Evolutionary conservation across 169 alveolate species (phyloP).

Genomic region (Eimeria brunetti): DNA sequence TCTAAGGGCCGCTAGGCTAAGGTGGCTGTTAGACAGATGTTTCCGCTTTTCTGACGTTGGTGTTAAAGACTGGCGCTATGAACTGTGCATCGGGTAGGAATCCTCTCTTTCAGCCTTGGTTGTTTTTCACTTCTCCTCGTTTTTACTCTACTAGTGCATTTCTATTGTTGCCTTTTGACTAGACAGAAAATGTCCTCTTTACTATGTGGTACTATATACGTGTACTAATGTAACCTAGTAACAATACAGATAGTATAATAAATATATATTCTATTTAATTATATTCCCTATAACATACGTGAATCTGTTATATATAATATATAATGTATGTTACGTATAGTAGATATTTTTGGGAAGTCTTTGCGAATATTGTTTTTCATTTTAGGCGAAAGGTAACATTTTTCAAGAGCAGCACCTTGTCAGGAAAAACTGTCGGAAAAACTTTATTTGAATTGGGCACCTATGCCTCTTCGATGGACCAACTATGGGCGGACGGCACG

Average conservation of each 20-base stretch:
- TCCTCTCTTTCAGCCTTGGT: not conserved
- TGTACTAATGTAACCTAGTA: not conserved
- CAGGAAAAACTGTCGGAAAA: slow-evolving; percentile 75
- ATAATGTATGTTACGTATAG: too few relatives aligned
- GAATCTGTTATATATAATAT: too few relatives aligned
- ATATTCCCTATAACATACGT: too few relatives aligned
- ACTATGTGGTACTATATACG: too few relatives aligned
- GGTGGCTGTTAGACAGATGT: slow-evolving; percentile 76
- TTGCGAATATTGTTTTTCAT: not conserved
- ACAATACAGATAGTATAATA: too few relatives aligned
- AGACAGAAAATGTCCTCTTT: too few relatives aligned
- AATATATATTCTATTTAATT: too few relatives aligned
- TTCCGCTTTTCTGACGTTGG: slow-evolving; percentile 64
- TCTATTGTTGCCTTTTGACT: not conserved
- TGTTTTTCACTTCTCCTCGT: not conserved
- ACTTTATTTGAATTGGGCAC: slow-evolving; percentile 73
- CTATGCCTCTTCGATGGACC: slow-evolving; percentile 62
- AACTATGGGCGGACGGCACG: slow-evolving; percentile 78
- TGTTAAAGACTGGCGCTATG: slow-evolving; percentile 72
- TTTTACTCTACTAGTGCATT: not conserved
- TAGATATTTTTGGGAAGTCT: too few relatives aligned
- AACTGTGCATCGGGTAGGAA: slow-evolving; percentile 65
- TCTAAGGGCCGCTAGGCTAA: slow-evolving; percentile 61
- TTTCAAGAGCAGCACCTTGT: slow-evolving; percentile 32
- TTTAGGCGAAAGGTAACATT: slow-evolving; percentile 59